Conservation (phyloP, 202 grass and related monocot genomes). For the Zizania palustris region DNA sequence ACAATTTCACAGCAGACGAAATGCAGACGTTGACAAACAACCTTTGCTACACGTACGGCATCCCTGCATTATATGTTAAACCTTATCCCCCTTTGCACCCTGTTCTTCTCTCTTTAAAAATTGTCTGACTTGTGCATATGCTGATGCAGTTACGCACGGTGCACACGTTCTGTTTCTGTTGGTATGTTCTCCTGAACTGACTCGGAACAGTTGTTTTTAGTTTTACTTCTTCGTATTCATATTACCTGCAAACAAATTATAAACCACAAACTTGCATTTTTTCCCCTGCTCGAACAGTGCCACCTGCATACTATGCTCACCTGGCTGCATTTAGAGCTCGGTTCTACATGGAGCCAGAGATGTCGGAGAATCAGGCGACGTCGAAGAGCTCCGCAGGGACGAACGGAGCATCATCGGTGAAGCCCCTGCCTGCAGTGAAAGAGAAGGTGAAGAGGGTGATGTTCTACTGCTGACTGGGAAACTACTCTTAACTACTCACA, state of each 20-base stretch:
- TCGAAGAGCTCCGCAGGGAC: conserved; percentile 52
- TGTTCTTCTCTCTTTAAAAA: background rate
- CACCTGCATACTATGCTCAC: conserved; percentile 94
- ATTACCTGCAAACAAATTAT: background rate
- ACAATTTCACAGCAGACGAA: conserved; percentile 78
- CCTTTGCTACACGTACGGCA: conserved; percentile 78
- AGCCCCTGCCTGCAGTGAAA: conserved; percentile 84
- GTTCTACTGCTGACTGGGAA: conserved; percentile 86
- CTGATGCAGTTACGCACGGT: conserved; percentile 83
- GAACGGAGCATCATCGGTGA: conserved; percentile 59
- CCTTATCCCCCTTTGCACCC: conserved; percentile 26
- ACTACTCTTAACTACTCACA: conserved; percentile 47
- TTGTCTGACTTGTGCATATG: conserved; percentile 26
- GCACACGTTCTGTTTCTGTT: conserved; percentile 92
- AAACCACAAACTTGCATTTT: background rate
- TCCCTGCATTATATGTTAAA: background rate
- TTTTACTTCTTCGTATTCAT: background rate
- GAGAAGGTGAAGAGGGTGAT: conserved; percentile 99
- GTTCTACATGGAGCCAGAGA: conserved; percentile 94
- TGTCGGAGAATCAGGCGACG: conserved; percentile 57
- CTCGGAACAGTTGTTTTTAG: background rate
- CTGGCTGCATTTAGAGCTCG: conserved; percentile 90
- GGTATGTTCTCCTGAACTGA: conserved; percentile 49
- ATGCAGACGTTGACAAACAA: conserved; percentile 84
- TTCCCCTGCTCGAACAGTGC: conserved; percentile 57